Conservation (phyloP, 345 rosid species). For the Eucalyptus globulus region DNA sequence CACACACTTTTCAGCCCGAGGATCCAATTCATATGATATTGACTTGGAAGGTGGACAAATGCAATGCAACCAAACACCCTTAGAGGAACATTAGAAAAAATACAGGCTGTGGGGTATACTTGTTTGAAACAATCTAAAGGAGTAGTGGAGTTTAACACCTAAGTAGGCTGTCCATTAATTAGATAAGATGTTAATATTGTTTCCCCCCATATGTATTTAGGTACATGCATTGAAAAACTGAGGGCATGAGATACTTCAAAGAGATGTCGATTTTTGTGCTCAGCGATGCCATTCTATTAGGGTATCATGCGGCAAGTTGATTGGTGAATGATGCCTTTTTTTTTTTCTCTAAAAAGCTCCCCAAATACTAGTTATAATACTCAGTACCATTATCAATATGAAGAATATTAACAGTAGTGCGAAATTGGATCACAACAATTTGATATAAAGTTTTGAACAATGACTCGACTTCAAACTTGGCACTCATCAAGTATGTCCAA, state of each 20-base stretch:
- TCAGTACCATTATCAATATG: background rate
- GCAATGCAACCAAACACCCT: background rate
- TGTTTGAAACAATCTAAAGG: background rate
- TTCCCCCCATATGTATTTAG: background rate
- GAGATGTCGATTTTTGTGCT: background rate
- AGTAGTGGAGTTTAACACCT: background rate
- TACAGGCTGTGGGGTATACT: background rate
- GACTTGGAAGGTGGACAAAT: too few species aligned
- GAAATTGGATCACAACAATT: background rate
- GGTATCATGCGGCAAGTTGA: background rate
- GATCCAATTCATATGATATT: too few species aligned
- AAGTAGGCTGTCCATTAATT: background rate
- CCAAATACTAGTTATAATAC: background rate
- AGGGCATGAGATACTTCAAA: background rate
- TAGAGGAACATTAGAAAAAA: background rate
- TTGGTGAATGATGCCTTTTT: background rate
- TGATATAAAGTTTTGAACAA: background rate
- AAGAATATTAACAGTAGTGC: background rate
- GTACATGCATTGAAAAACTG: background rate
- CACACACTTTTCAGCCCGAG: too few species aligned
- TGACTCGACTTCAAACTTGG: background rate
- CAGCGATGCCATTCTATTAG: too few species aligned
- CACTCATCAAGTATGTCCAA: background rate
- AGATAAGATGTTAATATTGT: background rate
- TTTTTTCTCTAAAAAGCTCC: background rate